A percentile compares a stretch with the other conserved stretches of the same genome.
These are phyloP conservation scores for Gymnopilus dilepis DNA, from an alignment of 768 basidiomycete species.

Conservation along the genomic window DNA sequence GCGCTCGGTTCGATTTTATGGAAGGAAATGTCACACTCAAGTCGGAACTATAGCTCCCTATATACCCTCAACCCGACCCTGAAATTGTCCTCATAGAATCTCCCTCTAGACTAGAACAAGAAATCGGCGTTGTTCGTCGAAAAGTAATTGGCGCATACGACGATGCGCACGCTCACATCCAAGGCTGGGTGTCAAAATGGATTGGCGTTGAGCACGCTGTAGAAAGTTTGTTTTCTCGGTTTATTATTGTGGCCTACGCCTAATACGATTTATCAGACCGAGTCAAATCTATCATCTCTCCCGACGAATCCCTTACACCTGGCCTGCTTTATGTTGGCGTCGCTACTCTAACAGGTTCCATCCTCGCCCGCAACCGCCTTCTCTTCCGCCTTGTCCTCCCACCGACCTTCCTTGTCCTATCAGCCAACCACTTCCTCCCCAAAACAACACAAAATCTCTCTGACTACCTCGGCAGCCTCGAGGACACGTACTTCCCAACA, in stretches of 20 bases:
- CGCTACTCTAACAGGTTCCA: slow-evolving; percentile 85
- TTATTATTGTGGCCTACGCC: not conserved
- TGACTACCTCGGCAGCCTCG: slow-evolving; percentile 67
- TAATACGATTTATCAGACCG: slow-evolving; percentile 54
- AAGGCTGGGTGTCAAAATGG: slow-evolving; percentile 79
- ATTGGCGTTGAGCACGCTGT: slow-evolving; percentile 84
- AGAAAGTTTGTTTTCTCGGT: slow-evolving; percentile 66
- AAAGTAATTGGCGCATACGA: slow-evolving; percentile 59
- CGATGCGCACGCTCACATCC: slow-evolving; percentile 68
- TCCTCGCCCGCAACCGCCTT: slow-evolving; percentile 79
- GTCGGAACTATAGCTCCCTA: slow-evolving; percentile 63
- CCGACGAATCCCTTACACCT: slow-evolving; percentile 84
- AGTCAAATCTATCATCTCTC: slow-evolving; percentile 80
- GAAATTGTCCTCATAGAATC: slow-evolving; percentile 77
- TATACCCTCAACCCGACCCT: slow-evolving; percentile 71
- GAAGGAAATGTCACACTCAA: not conserved
- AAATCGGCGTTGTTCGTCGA: slow-evolving; percentile 74
- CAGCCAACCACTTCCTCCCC: slow-evolving; percentile 87
- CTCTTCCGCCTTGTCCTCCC: slow-evolving; percentile 79
- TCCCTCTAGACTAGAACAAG: slow-evolving; percentile 75
- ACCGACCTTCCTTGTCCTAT: slow-evolving; percentile 69
- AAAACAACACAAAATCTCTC: slow-evolving; percentile 75
- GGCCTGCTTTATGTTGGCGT: slow-evolving; percentile 92
- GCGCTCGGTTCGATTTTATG: not conserved
- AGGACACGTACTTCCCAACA: slow-evolving; percentile 71